These are phyloP conservation scores for Diaporthe batatas DNA, from an alignment of 2,329 filamentous ascomycete genomes.

Conservation along the genomic window DNA sequence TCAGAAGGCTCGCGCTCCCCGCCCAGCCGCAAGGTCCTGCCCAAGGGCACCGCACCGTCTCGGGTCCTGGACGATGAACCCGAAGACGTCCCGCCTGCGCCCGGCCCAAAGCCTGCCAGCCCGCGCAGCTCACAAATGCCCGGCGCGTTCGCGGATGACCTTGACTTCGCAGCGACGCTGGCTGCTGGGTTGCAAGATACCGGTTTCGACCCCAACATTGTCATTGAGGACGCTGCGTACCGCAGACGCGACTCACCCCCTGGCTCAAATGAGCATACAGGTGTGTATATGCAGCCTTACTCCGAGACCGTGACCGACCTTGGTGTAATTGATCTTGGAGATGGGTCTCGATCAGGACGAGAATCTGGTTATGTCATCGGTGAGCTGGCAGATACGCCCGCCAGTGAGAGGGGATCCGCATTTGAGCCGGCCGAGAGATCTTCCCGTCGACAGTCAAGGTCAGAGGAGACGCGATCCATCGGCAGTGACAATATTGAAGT, in stretches of 20 bases:
- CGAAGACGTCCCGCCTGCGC: slow-evolving; percentile 48
- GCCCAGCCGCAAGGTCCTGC: slow-evolving; percentile 38
- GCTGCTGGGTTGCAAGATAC: slow-evolving; percentile 77
- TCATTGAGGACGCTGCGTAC: slow-evolving; percentile 75
- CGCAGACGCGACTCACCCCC: slow-evolving; percentile 74
- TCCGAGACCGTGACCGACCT: slow-evolving; percentile 63
- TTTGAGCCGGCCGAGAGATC: slow-evolving; percentile 45
- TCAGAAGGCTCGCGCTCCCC: slow-evolving; percentile 37
- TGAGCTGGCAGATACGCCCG: slow-evolving; percentile 59
- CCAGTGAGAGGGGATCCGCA: slow-evolving; percentile 50
- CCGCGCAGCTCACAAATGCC: slow-evolving; percentile 68
- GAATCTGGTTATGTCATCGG: slow-evolving; percentile 62
- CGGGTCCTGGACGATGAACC: slow-evolving; percentile 38
- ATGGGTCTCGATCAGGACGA: slow-evolving; percentile 45
- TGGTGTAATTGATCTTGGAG: slow-evolving; percentile 52
- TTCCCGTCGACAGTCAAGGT: slow-evolving; percentile 42
- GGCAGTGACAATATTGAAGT: slow-evolving; percentile 46
- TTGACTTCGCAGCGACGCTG: slow-evolving; percentile 77
- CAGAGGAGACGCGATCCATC: slow-evolving; percentile 50
- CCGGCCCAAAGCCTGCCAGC: slow-evolving; percentile 69
- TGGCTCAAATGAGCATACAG: slow-evolving; percentile 64
- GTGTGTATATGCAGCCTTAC: slow-evolving; percentile 61
- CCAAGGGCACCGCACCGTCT: slow-evolving; percentile 36
- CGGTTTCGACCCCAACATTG: slow-evolving; percentile 78
- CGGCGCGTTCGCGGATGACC: slow-evolving; percentile 75